phyloP scores from a whole-genome alignment of 1,284 basidiomycete genomes.

The Binderoboletus segoi region DNA sequence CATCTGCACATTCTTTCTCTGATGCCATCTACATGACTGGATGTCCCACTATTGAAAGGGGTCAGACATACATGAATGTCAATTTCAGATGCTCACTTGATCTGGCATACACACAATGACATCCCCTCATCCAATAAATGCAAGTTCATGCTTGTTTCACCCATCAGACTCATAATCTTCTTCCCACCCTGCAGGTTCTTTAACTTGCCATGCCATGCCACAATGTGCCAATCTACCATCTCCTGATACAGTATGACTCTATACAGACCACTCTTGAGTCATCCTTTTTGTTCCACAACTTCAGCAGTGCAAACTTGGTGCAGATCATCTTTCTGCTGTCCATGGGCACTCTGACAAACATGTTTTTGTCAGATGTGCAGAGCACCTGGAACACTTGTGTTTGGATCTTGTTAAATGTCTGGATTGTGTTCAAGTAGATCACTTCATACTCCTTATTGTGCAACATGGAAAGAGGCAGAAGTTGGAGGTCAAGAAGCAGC shows the following conservation, averaged over 20 bases:
- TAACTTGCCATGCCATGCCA: slow-evolving; percentile 91
- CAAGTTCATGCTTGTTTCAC: slow-evolving; percentile 93
- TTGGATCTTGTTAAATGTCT: slow-evolving; percentile 97
- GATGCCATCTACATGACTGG: slow-evolving; percentile 94
- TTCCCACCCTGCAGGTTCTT: slow-evolving; percentile 82
- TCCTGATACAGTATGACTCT: slow-evolving; percentile 96
- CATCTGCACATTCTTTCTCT: slow-evolving; percentile 94
- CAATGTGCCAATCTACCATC: slow-evolving; percentile 90
- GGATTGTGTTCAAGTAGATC: slow-evolving; percentile 78
- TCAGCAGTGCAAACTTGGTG: slow-evolving; percentile 92
- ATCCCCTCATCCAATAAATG: slow-evolving; percentile 88
- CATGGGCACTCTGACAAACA: slow-evolving; percentile 94
- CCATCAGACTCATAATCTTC: slow-evolving; percentile 90
- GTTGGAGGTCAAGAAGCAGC: slow-evolving; percentile 90
- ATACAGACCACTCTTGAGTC: slow-evolving; percentile 91
- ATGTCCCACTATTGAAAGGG: slow-evolving; percentile 88
- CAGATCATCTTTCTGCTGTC: slow-evolving; percentile 98
- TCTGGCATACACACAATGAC: slow-evolving; percentile 91
- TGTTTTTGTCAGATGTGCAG: slow-evolving; percentile 95
- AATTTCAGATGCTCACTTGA: slow-evolving; percentile 53
- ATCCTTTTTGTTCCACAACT: slow-evolving; percentile 91
- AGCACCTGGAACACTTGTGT: slow-evolving; percentile 98
- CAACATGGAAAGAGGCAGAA: slow-evolving; percentile 86
- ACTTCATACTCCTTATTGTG: slow-evolving; percentile 91
- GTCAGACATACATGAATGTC: slow-evolving; percentile 12